These are phyloP conservation scores for Hondaea fermentalgiana DNA, from an alignment of 108 stramenopile species.

Conservation along the genomic window DNA sequence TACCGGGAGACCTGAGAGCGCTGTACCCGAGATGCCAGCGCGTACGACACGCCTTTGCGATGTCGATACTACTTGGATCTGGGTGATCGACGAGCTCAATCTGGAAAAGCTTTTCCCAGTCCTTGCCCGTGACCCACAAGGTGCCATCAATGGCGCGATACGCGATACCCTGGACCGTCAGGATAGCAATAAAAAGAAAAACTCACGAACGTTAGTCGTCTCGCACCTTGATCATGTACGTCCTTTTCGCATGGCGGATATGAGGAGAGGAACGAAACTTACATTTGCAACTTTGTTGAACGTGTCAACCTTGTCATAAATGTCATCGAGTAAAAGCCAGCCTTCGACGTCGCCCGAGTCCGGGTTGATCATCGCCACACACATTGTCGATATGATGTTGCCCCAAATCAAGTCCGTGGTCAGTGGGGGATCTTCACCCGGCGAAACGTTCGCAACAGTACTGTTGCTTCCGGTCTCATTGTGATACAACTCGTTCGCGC, in stretches of 20 bases:
- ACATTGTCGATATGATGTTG: slow-evolving; percentile 1
- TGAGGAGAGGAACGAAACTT: not conserved
- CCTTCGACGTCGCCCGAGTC: not conserved
- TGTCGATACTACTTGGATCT: not conserved
- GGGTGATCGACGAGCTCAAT: slow-evolving; percentile 1
- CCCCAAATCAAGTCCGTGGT: not conserved
- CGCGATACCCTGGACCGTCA: not conserved
- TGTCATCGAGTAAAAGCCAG: not conserved
- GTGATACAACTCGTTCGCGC: not conserved
- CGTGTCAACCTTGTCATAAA: not conserved
- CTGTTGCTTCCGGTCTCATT: not conserved
- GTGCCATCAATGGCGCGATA: not conserved
- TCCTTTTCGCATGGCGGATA: not conserved
- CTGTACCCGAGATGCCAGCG: not conserved
- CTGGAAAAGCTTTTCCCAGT: not conserved
- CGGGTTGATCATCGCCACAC: not conserved
- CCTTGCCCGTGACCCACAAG: not conserved
- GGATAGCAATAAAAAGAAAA: not conserved
- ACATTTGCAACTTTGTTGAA: not conserved
- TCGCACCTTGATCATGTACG: not conserved
- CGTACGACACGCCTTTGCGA: not conserved
- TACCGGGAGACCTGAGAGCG: not conserved
- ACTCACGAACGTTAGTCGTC: not conserved
- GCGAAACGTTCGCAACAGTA: not conserved
- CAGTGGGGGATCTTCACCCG: not conserved